Percentiles rank a stretch among this genome's conserved stretches.
Evolutionary conservation across 352 stramenopile genomes (phyloP).

Genomic region (Phytophthora meadii): DNA sequence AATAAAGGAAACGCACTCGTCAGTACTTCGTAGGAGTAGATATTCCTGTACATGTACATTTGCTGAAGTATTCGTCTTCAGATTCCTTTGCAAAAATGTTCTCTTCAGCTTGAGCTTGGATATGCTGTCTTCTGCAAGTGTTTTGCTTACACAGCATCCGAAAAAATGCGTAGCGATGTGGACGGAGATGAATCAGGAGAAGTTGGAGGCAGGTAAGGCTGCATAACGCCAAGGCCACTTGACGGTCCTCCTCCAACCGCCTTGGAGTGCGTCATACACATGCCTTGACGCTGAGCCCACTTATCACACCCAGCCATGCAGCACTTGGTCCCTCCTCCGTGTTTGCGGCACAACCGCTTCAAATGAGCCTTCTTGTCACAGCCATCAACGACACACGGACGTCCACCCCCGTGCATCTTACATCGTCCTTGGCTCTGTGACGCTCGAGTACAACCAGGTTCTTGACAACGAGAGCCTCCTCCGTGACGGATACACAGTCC

Average conservation of each 20-base stretch:
- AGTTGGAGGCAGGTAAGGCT: constrained; percentile 3
- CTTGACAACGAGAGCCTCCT: constrained; percentile 80
- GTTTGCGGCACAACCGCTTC: constrained; percentile 83
- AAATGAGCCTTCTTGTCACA: constrained; percentile 88
- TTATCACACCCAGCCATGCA: constrained; percentile 71
- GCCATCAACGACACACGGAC: constrained; percentile 62
- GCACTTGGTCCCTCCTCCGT: constrained; percentile 85
- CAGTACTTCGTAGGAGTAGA: too few relatives aligned
- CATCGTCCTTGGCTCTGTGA: constrained; percentile 82
- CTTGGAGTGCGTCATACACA: constrained; percentile 90
- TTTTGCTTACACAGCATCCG: constrained; percentile 4
- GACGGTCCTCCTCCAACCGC: constrained; percentile 13
- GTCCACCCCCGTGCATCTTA: constrained; percentile 64
- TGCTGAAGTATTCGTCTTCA: too few relatives aligned
- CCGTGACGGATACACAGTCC: constrained; percentile 73
- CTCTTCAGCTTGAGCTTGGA: background rate
- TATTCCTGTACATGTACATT: too few relatives aligned
- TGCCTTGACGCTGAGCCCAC: constrained; percentile 82
- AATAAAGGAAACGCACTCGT: background rate
- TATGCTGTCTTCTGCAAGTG: background rate
- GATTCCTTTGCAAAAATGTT: background rate
- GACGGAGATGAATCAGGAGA: constrained; percentile 18
- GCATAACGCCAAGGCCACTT: constrained; percentile 8
- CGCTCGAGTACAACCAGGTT: constrained; percentile 48
- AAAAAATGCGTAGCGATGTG: constrained; percentile 25